Base-by-base conservation (phyloP, 2,329 filamentous ascomycete species). In the Alternaria angustiovoidea region DNA sequence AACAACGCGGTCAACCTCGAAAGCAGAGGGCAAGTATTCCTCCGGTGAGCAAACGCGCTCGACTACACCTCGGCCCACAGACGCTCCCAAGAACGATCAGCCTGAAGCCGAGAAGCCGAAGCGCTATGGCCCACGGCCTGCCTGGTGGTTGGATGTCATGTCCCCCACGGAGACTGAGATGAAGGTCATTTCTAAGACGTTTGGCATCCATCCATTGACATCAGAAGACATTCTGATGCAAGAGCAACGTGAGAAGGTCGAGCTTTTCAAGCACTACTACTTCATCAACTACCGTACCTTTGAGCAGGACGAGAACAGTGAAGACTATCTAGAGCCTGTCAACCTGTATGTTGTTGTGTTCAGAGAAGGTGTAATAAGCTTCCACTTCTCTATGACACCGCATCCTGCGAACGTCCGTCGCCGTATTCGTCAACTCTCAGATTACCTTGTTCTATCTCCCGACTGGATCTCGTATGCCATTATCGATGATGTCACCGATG, bases 391-490 rank as follows among this genome's bases (percentile, higher is more conserved):
- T n/a, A 89, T 94, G 80, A 97, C 92, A 7, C 95, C 95, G 9
- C 95, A 99, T 78, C 92, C 94, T 2, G 94, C 95, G 74, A 99
- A 99, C 69, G 95, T 99, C 24, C 92, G 95, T 22, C 88, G 95
- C 46, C 89, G 95, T 34, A 94, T 99, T 73, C 91, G 95, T 11
- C 95, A 99, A 78, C 82, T 99, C 47, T 92, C 92, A 66, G 95
- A 99, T 78, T 99, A 96, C 77, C 86, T 98, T 70, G 92, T 96
- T 43, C 84, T 98, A 12, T 94, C 91, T 47, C 92, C 94, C 0
- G 95, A 99, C 77, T 99, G 95, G 95, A 97, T 99, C 69, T 96
- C 93, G 7, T 99, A 99, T 74, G 95, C 94, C 48, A 91, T 97
- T 67, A 97, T 98, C 65, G 95, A 99, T 79, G 95, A 99, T 76